Evolutionary conservation across 192 early-diverging fungal species (phyloP).

Genomic region (Backusella luteola): DNA sequence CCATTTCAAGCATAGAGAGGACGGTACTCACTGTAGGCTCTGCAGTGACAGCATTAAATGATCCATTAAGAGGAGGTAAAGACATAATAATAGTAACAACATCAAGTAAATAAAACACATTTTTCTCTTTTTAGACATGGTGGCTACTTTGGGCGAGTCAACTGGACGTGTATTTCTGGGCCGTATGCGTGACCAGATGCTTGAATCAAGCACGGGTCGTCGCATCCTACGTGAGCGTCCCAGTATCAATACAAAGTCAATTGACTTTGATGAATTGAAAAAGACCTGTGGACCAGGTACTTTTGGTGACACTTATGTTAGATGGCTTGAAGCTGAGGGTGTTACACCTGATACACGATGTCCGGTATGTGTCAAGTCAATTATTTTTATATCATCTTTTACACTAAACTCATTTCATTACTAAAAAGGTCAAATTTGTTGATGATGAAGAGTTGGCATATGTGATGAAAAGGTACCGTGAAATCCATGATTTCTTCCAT

Average conservation of each 20-base stretch:
- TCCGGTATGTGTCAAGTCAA: conserved; percentile 45
- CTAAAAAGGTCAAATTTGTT: conserved; percentile 71
- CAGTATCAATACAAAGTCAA: conserved; percentile 62
- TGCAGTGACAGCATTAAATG: conserved; percentile 70
- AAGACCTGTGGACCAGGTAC: conserved; percentile 59
- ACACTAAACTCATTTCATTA: not conserved
- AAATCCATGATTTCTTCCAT: conserved; percentile 96
- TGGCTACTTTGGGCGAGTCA: conserved; percentile 87
- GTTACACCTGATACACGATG: conserved; percentile 81
- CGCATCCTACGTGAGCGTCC: conserved; percentile 84
- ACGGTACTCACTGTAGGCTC: conserved; percentile 68
- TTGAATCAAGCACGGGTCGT: conserved; percentile 69
- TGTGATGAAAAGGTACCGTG: conserved; percentile 89
- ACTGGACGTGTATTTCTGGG: conserved; percentile 71
- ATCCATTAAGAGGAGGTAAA: conserved; percentile 74
- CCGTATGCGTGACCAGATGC: conserved; percentile 78
- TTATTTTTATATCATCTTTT: not conserved
- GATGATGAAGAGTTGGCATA: conserved; percentile 91
- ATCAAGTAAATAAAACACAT: not conserved
- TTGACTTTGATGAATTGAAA: conserved; percentile 67
- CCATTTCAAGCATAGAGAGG: conserved; percentile 64
- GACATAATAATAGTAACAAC: not conserved
- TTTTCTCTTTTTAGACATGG: conserved; percentile 62
- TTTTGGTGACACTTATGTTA: conserved; percentile 85
- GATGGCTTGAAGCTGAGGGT: conserved; percentile 75